These are phyloP conservation scores for Heritiera fomes DNA, from an alignment of 345 rosid genomes.

Conservation along the genomic window DNA sequence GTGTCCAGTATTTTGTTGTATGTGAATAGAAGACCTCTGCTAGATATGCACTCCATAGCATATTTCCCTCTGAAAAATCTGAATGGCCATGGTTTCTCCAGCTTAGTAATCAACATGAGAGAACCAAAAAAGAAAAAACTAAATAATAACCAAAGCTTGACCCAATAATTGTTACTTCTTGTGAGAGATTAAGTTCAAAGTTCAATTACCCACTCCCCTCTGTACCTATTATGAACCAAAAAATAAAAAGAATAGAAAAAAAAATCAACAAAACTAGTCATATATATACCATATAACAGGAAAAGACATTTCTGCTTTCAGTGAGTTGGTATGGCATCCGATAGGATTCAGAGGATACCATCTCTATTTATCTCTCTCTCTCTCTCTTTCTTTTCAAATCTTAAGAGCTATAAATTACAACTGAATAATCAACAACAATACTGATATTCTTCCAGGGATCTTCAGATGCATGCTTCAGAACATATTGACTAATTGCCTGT, in stretches of 20 bases:
- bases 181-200: too few relatives aligned
- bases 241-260: too few relatives aligned
- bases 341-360: not conserved
- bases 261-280: not conserved
- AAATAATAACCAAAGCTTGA: too few relatives aligned
- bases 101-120: constrained; percentile 3
- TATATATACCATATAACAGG: not conserved
- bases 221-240: too few relatives aligned
- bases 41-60: not conserved
- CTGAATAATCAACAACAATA: constrained; percentile 13
- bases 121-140: not conserved
- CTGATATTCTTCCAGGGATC: not conserved
- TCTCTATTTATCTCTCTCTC: not conserved
- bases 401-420: constrained; percentile 5
- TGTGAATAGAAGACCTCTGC: too few relatives aligned
- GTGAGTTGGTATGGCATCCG: not conserved
- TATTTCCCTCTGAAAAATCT: not conserved
- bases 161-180: too few relatives aligned
- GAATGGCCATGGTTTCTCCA: not conserved
- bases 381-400: not conserved
- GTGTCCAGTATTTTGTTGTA: too few relatives aligned
- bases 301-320: not conserved
- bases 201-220: too few relatives aligned
- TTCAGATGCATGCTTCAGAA: not conserved
- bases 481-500: not conserved